phyloP scores from a whole-genome alignment of 2,329 filamentous ascomycete species.

The Stromatinia cepivora region DNA sequence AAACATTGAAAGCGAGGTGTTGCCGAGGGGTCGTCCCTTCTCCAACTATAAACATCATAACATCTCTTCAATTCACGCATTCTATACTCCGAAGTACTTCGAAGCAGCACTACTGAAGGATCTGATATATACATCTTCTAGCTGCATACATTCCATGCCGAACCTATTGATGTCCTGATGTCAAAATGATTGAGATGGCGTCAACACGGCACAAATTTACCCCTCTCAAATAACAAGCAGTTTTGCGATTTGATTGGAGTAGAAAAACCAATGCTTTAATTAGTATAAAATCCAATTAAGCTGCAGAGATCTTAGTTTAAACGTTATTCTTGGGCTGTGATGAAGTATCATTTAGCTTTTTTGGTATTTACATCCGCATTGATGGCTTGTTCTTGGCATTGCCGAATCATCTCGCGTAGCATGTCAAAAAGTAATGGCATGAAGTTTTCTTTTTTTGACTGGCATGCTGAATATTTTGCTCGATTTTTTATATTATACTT shows the following conservation, averaged over 20 bases:
- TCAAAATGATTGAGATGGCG: too few species aligned
- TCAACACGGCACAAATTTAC: not conserved
- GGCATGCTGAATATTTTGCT: not conserved
- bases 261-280: not conserved
- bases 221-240: not conserved
- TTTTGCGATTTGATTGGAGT: not conserved
- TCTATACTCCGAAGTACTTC: not conserved
- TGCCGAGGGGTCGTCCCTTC: not conserved
- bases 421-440: not conserved
- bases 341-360: not conserved
- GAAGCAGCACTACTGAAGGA: not conserved
- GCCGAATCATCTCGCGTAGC: not conserved
- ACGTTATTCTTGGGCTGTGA: not conserved
- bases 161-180: too few species aligned
- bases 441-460: not conserved
- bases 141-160: not conserved
- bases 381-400: not conserved
- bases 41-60: not conserved
- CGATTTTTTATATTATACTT: too few species aligned
- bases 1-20: not conserved
- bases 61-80: not conserved
- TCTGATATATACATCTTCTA: not conserved
- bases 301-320: not conserved
- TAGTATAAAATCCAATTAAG: not conserved
- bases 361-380: not conserved